Conservation (phyloP, 208 protist species). For the Crithidia brevicula region DNA sequence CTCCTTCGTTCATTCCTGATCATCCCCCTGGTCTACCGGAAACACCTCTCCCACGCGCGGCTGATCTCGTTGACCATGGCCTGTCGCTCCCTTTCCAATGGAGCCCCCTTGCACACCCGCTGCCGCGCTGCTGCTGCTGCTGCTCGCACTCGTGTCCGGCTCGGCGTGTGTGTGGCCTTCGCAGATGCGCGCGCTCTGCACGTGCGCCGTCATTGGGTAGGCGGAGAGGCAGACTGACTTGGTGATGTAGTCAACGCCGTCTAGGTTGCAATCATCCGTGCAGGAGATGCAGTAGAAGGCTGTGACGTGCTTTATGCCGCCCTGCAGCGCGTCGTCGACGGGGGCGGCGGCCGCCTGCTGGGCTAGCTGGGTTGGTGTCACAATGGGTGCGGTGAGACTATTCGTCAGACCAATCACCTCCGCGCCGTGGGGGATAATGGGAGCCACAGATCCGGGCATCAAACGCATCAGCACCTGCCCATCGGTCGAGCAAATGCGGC, state of each 20-base stretch:
- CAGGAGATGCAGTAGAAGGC: constrained; percentile 87
- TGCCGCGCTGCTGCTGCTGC: background rate
- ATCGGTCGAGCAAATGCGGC: constrained; percentile 63
- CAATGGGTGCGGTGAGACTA: constrained; percentile 53
- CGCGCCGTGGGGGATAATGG: constrained; percentile 83
- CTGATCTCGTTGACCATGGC: background rate
- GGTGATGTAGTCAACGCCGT: constrained; percentile 84
- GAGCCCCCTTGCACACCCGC: background rate
- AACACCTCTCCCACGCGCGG: constrained; percentile 14
- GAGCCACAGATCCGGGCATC: constrained; percentile 82
- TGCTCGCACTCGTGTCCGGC: constrained; percentile 18
- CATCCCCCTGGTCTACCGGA: constrained; percentile 4
- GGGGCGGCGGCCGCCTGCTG: constrained; percentile 37
- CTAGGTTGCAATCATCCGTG: constrained; percentile 77
- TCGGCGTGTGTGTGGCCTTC: constrained; percentile 63
- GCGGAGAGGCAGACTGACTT: constrained; percentile 70
- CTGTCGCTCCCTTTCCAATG: background rate
- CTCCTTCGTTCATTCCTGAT: background rate
- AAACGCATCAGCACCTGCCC: constrained; percentile 79
- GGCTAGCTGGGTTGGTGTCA: constrained; percentile 48
- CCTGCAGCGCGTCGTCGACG: constrained; percentile 76
- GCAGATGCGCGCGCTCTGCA: constrained; percentile 79
- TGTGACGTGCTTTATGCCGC: constrained; percentile 79
- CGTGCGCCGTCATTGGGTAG: constrained; percentile 79
- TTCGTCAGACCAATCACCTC: constrained; percentile 80